Conservation (phyloP, 1,284 basidiomycete genomes). For the Pseudozyma thailandica region DNA sequence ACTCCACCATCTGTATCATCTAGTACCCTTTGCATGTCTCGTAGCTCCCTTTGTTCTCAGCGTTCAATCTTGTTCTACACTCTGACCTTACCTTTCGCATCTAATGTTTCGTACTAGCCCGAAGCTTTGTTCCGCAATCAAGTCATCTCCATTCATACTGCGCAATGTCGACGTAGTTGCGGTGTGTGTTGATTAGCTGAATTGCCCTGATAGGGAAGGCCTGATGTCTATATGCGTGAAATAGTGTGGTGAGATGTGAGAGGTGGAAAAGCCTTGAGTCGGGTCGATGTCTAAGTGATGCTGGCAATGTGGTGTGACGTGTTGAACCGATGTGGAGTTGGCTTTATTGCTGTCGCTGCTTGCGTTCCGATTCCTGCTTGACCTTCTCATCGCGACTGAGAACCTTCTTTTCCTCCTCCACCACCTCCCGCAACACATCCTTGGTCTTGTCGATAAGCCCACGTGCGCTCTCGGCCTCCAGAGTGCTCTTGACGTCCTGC, state of each 20-base stretch:
- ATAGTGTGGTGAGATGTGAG: slow-evolving; percentile 4
- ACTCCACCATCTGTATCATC: slow-evolving; percentile 20
- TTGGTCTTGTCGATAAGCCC: slow-evolving; percentile 54
- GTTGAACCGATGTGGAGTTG: neutral
- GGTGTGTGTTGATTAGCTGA: slow-evolving; percentile 1
- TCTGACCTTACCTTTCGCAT: neutral
- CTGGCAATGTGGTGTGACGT: neutral
- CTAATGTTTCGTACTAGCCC: neutral
- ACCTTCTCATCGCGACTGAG: slow-evolving; percentile 16
- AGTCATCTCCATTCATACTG: neutral
- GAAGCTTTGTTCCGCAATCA: neutral
- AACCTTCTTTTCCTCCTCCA: slow-evolving; percentile 55
- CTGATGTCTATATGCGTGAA: slow-evolving; percentile 5
- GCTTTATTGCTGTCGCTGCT: slow-evolving; percentile 20
- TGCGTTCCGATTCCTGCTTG: slow-evolving; percentile 16
- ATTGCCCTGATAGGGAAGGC: slow-evolving; percentile 1
- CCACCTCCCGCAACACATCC: slow-evolving; percentile 56
- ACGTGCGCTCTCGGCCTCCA: slow-evolving; percentile 26
- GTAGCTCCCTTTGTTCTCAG: neutral
- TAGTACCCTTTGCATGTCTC: slow-evolving; percentile 18
- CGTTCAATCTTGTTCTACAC: neutral
- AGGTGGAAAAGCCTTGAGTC: neutral
- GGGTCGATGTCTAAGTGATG: neutral
- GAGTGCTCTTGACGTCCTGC: slow-evolving; percentile 24
- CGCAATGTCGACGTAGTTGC: too few relatives aligned